These are phyloP conservation scores for Rubia balearica DNA, from an alignment of 305 asterid species.

Conservation along the genomic window DNA sequence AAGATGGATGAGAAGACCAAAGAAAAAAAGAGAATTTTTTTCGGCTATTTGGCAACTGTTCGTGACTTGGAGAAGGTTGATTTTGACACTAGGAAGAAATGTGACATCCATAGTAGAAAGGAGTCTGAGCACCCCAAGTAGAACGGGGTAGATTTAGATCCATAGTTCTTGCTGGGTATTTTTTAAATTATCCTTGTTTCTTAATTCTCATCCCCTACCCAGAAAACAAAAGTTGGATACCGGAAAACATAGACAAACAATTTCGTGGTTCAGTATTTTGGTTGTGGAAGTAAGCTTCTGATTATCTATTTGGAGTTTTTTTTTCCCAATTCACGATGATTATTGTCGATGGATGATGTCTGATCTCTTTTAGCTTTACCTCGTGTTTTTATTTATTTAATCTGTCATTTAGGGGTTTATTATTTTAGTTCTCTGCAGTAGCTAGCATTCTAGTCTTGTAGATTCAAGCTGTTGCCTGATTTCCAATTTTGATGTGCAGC, in stretches of 20 bases:
- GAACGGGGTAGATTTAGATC: constrained; percentile 2
- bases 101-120: constrained; percentile 50
- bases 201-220: not conserved
- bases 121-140: constrained; percentile 37
- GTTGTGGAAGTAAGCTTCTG: not conserved
- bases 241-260: not conserved
- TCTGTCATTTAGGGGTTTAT: not conserved
- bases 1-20: constrained; percentile 52
- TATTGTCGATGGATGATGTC: not conserved
- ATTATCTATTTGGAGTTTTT: not conserved
- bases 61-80: constrained; percentile 70
- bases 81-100: constrained; percentile 69
- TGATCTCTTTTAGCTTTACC: not conserved
- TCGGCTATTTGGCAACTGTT: constrained; percentile 79
- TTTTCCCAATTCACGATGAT: not conserved
- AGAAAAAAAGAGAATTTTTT: constrained; percentile 57
- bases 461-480: not conserved
- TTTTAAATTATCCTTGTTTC: not conserved
- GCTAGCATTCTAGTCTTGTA: not conserved
- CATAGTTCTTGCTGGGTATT: not conserved
- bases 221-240: not conserved
- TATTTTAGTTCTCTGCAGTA: not conserved
- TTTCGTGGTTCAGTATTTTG: not conserved
- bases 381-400: not conserved
- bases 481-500: not conserved